These are phyloP conservation scores for Scedosporium boydii DNA, from an alignment of 2,329 filamentous ascomycete genomes.

Conservation along the genomic window DNA sequence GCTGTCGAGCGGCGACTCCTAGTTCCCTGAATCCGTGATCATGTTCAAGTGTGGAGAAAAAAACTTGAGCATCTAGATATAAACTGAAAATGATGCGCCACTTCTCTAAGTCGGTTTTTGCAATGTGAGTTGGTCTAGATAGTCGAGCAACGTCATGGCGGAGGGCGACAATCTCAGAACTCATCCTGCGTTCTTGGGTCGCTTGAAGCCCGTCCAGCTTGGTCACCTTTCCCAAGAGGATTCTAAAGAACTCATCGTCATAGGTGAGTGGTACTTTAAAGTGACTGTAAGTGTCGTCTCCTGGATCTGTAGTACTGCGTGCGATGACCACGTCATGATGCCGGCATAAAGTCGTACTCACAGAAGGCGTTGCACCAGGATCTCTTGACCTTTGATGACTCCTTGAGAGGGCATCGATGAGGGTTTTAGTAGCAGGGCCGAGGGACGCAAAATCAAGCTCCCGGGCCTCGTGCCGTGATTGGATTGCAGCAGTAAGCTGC, in stretches of 20 bases:
- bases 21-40: constrained; percentile 61
- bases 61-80: constrained; percentile 70
- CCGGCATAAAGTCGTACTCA: not conserved
- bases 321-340: too few species aligned
- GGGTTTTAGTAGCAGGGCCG: constrained; percentile 52
- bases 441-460: constrained; percentile 54
- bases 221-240: constrained; percentile 62
- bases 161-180: constrained; percentile 51
- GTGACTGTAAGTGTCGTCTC: constrained; percentile 6
- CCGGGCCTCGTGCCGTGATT: constrained; percentile 23
- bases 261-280: constrained; percentile 72
- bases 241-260: constrained; percentile 70
- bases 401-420: constrained; percentile 52
- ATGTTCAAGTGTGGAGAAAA: constrained; percentile 68
- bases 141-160: constrained; percentile 55
- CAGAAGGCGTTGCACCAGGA: not conserved
- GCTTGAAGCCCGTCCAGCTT: constrained; percentile 60
- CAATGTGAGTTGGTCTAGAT: constrained; percentile 52
- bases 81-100: constrained; percentile 79
- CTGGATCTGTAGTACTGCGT: not conserved
- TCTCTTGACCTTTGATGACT: constrained; percentile 20
- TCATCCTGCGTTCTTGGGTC: constrained; percentile 55
- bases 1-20: constrained; percentile 53
- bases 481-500: constrained; percentile 60
- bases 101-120: constrained; percentile 57